Percentiles rank a stretch among this genome's conserved stretches.
Conservation (phyloP, 257 asterid genomes). For the Lycium ferocissimum region DNA sequence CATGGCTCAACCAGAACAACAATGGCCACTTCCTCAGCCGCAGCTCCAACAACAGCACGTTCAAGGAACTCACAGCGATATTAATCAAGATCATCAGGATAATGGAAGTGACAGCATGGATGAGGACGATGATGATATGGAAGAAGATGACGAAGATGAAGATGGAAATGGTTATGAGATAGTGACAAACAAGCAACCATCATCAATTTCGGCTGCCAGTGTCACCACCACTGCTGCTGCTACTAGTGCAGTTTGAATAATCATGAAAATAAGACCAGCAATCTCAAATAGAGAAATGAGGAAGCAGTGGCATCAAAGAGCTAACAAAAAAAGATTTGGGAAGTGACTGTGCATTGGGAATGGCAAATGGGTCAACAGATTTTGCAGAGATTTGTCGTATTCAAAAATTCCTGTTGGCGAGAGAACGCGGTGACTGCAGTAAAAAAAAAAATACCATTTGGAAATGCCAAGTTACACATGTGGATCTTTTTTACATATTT, state of each 20-base stretch:
- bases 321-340: background rate
- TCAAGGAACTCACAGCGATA: constrained; percentile 40
- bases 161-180: constrained; percentile 67
- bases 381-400: constrained; percentile 32
- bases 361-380: constrained; percentile 40
- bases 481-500: background rate
- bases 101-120: constrained; percentile 40
- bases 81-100: background rate
- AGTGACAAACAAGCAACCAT: constrained; percentile 60
- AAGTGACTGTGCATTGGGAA: constrained; percentile 30
- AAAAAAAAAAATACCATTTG: background rate
- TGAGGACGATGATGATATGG: constrained; percentile 39
- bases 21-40: constrained; percentile 67
- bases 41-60: constrained; percentile 18
- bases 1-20: constrained; percentile 95
- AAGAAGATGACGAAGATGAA: constrained; percentile 46
- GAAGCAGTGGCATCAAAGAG: background rate
- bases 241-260: constrained; percentile 22
- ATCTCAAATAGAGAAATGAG: background rate
- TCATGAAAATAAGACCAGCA: background rate
- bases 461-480: background rate
- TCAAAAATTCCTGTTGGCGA: constrained; percentile 24
- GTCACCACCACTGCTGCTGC: constrained; percentile 22
- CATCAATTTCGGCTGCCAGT: constrained; percentile 50
- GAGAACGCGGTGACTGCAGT: constrained; percentile 35